Percentiles rank a stretch among this genome's conserved stretches.
Evolutionary conservation across 1,284 basidiomycete species (phyloP).

Genomic region (Vanrija pseudolonga): DNA sequence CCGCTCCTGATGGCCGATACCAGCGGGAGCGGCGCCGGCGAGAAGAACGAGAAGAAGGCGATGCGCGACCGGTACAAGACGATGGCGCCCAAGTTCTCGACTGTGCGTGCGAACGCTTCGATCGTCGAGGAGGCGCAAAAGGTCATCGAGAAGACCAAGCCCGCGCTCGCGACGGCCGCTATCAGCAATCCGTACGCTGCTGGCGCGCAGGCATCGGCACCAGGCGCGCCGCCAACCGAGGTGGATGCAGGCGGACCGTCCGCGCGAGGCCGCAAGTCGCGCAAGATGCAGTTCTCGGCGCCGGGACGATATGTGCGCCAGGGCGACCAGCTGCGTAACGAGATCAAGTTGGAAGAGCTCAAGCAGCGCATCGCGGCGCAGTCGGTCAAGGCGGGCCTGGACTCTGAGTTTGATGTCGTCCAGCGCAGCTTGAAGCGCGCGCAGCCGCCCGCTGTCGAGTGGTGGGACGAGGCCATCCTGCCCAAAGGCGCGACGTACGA

Average conservation of each 20-base stretch:
- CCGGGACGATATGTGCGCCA: conserved; percentile 86
- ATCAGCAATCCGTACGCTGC: conserved; percentile 66
- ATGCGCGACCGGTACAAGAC: conserved; percentile 67
- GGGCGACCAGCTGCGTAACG: conserved; percentile 78
- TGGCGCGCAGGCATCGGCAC: conserved; percentile 47
- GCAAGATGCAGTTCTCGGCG: conserved; percentile 76
- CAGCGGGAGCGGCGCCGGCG: conserved; percentile 10
- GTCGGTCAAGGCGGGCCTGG: conserved; percentile 86
- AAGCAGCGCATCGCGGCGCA: conserved; percentile 90
- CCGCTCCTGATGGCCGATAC: conserved; percentile 71
- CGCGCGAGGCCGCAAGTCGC: conserved; percentile 50
- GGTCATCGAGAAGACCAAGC: conserved; percentile 14
- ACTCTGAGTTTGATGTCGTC: conserved; percentile 82
- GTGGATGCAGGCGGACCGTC: conserved; percentile 66
- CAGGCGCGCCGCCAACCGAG: conserved; percentile 48
- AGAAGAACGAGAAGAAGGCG: conserved; percentile 44
- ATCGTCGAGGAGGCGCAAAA: conserved; percentile 14
- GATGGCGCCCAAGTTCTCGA: conserved; percentile 95
- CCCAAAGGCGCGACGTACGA: conserved; percentile 69
- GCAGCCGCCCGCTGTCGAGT: conserved; percentile 84
- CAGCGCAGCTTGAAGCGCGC: conserved; percentile 82
- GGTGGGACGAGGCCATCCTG: conserved; percentile 94
- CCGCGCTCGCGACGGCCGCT: conserved; percentile 22
- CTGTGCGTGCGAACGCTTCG: conserved; percentile 64
- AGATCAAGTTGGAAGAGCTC: conserved; percentile 77